phyloP scores from a whole-genome alignment of 208 protist species.

The Leishmania mexicana region DNA sequence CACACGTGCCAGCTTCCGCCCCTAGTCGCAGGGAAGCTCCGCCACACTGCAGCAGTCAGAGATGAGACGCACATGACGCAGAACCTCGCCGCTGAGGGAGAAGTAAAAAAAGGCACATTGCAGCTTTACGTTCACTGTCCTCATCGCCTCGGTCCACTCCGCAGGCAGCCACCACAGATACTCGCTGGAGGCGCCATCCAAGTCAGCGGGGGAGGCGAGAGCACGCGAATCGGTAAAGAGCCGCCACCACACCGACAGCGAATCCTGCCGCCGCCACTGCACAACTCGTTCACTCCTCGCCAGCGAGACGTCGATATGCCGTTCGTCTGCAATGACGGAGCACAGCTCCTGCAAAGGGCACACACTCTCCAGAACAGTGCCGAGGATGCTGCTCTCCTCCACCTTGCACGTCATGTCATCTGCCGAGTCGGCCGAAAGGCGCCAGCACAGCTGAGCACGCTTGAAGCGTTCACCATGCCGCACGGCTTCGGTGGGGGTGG shows the following conservation, averaged over 20 bases:
- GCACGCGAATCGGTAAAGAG: constrained; percentile 42
- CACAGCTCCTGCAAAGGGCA: constrained; percentile 42
- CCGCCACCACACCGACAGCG: constrained; percentile 46
- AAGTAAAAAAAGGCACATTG: constrained; percentile 27
- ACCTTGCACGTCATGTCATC: constrained; percentile 22
- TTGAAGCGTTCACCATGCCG: constrained; percentile 1
- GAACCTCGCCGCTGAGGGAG: constrained; percentile 6
- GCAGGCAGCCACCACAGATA: constrained; percentile 47
- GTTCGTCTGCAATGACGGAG: constrained; percentile 45
- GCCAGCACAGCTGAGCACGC: constrained; percentile 24
- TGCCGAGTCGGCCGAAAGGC: constrained; percentile 21
- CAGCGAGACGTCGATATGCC: constrained; percentile 49
- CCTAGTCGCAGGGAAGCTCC: constrained; percentile 28
- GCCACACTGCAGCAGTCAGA: constrained; percentile 32
- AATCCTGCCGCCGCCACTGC: constrained; percentile 30
- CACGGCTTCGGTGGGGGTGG: background rate
- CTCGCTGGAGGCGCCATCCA: background rate
- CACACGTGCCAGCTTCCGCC: background rate
- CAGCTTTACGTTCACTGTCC: constrained; percentile 5
- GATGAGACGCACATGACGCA: constrained; percentile 36
- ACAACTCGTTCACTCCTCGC: constrained; percentile 36
- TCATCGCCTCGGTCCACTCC: constrained; percentile 51
- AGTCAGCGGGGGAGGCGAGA: constrained; percentile 2
- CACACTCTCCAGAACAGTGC: constrained; percentile 25
- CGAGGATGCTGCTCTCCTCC: background rate